Base-by-base conservation (phyloP, 495 filamentous ascomycete species). In the Hyaloscypha bicolor region DNA sequence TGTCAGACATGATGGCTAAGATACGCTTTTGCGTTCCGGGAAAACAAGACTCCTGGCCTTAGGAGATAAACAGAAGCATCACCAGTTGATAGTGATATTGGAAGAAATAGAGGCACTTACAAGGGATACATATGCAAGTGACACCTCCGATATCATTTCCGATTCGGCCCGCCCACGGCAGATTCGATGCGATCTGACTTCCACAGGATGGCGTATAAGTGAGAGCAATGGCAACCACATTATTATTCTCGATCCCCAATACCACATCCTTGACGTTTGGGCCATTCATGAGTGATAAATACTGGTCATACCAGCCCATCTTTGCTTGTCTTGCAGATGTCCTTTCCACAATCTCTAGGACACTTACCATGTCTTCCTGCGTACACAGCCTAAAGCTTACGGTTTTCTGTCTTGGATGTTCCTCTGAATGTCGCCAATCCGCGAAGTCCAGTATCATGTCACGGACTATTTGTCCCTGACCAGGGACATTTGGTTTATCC, bases 151-250 rank as follows among this genome's bases (percentile, higher is more conserved):
- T 79, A 66, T 85, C 81, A 39, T 78, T 77, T 22, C 79, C 82
- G 67, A 88, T 83, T 63, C 76, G 79, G 61, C 77, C 74, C 21
- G 84, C 82, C 87, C 87, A 89, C 9, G 87, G 87, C 33, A 88
- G 76, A 72, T 88, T 86, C 32, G 79, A 80, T 11, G 80, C 80
- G 30, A 82, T 79, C 19, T 80, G 79, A 65, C 83, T 86, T 30
- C 80, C 85, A 48, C 80, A 81, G 32, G 77, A 78, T 21, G 79
- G 80, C 30, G 77, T 80, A 64, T 87, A 89, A 11, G 85, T 83
- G 33, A 89, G 72, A 51, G 85, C 86, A 14, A 80, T 76, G 3
- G 84, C 86, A 14, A 88, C 74, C 58, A 88, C 83, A 14, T 62
- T 71, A 30, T 74, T 74, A 21, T 74, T 72, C n/a, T 83, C 77